Base-by-base conservation (phyloP, 352 stramenopile species). In the Pythium oligandrum region DNA sequence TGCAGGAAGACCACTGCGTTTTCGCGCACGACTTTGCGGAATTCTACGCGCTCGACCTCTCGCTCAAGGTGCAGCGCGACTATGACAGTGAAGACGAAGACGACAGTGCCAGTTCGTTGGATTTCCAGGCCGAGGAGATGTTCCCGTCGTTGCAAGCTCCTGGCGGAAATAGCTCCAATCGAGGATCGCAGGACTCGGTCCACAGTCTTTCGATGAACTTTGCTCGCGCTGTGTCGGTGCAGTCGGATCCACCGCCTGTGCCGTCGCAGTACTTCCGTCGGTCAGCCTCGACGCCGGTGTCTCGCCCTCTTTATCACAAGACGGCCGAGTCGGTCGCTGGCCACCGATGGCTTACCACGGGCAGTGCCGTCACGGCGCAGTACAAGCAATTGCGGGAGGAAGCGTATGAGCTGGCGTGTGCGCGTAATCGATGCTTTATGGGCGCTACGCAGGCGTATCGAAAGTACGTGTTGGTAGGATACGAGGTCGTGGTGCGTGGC, bases 361-460 rank as follows among this genome's bases (percentile, higher is more conserved):
- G 83, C 8, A 46, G 70, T 4, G 66, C 69, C 4, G 77, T 90
- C 26, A 53, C 73, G 33, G 68, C 64, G 6, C 83, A 94, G 68
- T 94, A 94, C 62, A 64, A 83, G 59, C 64, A 88, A 50, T 58
- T 90, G 11, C 83, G 83, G 6, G 81, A 90, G 53, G 68, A 85
- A 38, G 83, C 81, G n/a, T 88, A 90, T 56, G 64, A 92, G 60
- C 67, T 89, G 48, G 81, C 83, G 4, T 88, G 81, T 38, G 83
- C 81, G 11, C 81, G 83, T 12, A 94, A 94, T 71, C 85, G 88
- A 46, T 94, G 83, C 54, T 92, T 94, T 45, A 92, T 94, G 83
- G 66, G 78, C 17, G 83, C 83, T 4, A 94, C 83, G n/a, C 76
- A 84, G 12, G 83, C 83, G 44, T 94, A 87, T 56, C 74, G 78